These are phyloP conservation scores for Fusarium mangiferae DNA, from an alignment of 2,329 filamentous ascomycete genomes.

Conservation along the genomic window DNA sequence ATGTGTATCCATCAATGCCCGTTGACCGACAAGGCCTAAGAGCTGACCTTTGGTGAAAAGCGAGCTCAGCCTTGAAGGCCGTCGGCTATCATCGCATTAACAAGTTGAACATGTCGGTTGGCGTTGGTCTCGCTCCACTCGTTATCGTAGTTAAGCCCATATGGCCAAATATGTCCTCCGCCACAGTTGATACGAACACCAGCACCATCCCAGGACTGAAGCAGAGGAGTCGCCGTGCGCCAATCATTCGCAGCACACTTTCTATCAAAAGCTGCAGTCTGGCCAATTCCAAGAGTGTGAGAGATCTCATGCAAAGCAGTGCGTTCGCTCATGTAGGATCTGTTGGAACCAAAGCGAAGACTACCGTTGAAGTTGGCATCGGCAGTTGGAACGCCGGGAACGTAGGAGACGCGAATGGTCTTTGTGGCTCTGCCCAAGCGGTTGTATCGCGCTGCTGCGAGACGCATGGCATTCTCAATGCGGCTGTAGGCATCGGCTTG, in stretches of 20 bases:
- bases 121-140: constrained; percentile 59
- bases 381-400: constrained; percentile 57
- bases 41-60: not conserved
- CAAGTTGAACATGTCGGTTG: constrained; percentile 54
- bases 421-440: constrained; percentile 51
- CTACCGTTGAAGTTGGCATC: constrained; percentile 59
- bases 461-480: constrained; percentile 56
- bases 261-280: constrained; percentile 53
- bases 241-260: constrained; percentile 55
- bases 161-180: constrained; percentile 54
- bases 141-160: constrained; percentile 55
- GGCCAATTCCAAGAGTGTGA: constrained; percentile 60
- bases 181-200: constrained; percentile 53
- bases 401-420: constrained; percentile 53
- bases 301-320: constrained; percentile 61
- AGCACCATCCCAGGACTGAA: constrained; percentile 54
- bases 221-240: constrained; percentile 53
- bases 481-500: constrained; percentile 55
- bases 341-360: constrained; percentile 58
- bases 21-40: not conserved
- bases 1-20: not conserved
- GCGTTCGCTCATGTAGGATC: constrained; percentile 60
- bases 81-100: constrained; percentile 58
- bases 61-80: constrained; percentile 35
- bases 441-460: constrained; percentile 54